These are phyloP conservation scores for Theobroma cacao DNA, from an alignment of 345 rosid genomes.

Conservation along the genomic window DNA sequence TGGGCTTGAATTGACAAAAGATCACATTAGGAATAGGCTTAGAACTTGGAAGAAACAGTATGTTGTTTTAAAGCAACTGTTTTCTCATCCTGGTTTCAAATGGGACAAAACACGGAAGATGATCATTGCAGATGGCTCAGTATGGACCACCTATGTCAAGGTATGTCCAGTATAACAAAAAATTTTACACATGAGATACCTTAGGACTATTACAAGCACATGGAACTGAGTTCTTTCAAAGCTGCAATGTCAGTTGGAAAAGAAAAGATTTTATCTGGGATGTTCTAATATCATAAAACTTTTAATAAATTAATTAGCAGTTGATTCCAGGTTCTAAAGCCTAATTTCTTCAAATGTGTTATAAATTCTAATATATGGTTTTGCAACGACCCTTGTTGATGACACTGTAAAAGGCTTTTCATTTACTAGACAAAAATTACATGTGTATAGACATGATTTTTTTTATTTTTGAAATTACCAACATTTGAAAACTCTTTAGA, in stretches of 20 bases:
- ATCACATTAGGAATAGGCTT: constrained; percentile 1
- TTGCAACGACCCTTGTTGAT: not conserved
- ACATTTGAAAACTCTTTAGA: not conserved
- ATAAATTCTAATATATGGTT: not conserved
- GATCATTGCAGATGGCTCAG: not conserved
- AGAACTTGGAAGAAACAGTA: constrained; percentile 16
- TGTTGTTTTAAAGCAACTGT: not conserved
- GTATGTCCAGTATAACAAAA: not conserved
- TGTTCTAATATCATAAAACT: not conserved
- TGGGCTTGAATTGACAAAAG: constrained; percentile 10
- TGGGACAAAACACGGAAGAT: constrained; percentile 14
- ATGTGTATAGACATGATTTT: not conserved
- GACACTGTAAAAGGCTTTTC: not conserved
- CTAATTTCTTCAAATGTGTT: not conserved
- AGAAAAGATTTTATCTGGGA: not conserved
- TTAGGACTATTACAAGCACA: not conserved
- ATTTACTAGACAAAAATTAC: not conserved
- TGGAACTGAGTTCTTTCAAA: not conserved
- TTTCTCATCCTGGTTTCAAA: constrained; percentile 13
- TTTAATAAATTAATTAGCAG: not conserved
- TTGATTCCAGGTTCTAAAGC: not conserved
- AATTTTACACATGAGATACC: not conserved
- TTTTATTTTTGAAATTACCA: not conserved
- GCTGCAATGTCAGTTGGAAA: not conserved
- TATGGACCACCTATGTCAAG: constrained; percentile 8